Evolutionary conservation across 2,329 filamentous ascomycete genomes (phyloP), one percentile per base, ranked within the genome.

Genomic region (Orbilia oligospora): DNA sequence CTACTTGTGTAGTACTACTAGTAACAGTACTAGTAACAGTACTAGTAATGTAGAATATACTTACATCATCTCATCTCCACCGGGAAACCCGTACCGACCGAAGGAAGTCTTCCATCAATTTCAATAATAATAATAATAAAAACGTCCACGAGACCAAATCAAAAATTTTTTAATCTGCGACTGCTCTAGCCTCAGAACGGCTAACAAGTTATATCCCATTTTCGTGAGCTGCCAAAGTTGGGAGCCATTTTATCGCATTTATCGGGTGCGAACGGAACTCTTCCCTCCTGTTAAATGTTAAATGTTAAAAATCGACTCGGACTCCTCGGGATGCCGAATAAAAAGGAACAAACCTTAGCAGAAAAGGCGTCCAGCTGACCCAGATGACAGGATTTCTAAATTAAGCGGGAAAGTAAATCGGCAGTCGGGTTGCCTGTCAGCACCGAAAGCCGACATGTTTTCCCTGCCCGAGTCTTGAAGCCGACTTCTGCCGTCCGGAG

Each of bases 201-300:
- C 33, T 36, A 8, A 3, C 4, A 30, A 8, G 8, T n/a, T 3
- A 3, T 44, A n/a, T 44, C n/a, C 18, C 2, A 18, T 76, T 76
- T 76, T 76, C 71, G 71, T 76, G 71, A 66, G 55, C 71, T 76
- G 65, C 64, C 71, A 38, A 53, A 36, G 36, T 36, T 22, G 41
- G n/a, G 53, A 46, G 51, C 41, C n/a, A 38, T 51, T 30, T 30
- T 3, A 30, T 30, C 27, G 3, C 27, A 30, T 30, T 38, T 44
- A 46, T 75, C 64, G 71, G 71, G 71, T 75, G 38, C 53, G n/a
- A 44, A 49, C 71, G 71, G 65, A 71, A 8, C 33, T 12, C 33
- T 12, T n/a, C n/a, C n/a, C n/a, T n/a, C n/a, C n/a, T n/a, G n/a
- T n/a, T n/a, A n/a, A n/a, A n/a, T n/a, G n/a, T n/a, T n/a, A n/a